Conservation (phyloP, 345 rosid species). For the Eucalyptus camaldulensis region DNA sequence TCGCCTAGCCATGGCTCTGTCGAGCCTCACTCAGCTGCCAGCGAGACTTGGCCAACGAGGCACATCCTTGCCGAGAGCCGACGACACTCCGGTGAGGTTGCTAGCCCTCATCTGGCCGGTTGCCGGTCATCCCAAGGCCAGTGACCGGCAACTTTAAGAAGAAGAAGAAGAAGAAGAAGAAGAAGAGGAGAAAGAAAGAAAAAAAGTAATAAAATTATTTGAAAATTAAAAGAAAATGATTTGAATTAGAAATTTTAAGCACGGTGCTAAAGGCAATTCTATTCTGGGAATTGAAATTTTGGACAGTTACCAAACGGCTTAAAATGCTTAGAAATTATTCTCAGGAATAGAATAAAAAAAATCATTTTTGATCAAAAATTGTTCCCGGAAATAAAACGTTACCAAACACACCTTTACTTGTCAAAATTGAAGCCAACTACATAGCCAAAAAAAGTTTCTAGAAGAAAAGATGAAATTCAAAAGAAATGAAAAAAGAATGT, state of each 20-base stretch:
- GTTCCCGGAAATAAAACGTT: fast-evolving
- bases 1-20: fast-evolving
- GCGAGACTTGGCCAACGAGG: fast-evolving
- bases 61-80: fast-evolving
- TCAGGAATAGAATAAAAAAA: fast-evolving
- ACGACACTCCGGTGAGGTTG: fast-evolving
- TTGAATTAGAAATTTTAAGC: too few relatives aligned
- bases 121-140: fast-evolving
- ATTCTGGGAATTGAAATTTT: fast-evolving
- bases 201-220: too few relatives aligned
- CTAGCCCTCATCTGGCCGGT: fast-evolving
- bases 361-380: fast-evolving
- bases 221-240: too few relatives aligned
- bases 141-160: fast-evolving
- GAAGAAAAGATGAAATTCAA: background rate
- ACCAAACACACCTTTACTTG: fast-evolving
- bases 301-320: fast-evolving
- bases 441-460: fast-evolving
- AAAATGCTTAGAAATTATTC: too few relatives aligned
- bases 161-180: too few relatives aligned
- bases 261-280: fast-evolving
- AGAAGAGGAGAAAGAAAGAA: too few relatives aligned
- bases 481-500: background rate
- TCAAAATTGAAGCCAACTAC: too few relatives aligned
- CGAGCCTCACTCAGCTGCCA: fast-evolving